Percentiles rank a stretch among this genome's conserved stretches.
Conservation (phyloP, 352 stramenopile genomes). For the Phytophthora cajani region DNA sequence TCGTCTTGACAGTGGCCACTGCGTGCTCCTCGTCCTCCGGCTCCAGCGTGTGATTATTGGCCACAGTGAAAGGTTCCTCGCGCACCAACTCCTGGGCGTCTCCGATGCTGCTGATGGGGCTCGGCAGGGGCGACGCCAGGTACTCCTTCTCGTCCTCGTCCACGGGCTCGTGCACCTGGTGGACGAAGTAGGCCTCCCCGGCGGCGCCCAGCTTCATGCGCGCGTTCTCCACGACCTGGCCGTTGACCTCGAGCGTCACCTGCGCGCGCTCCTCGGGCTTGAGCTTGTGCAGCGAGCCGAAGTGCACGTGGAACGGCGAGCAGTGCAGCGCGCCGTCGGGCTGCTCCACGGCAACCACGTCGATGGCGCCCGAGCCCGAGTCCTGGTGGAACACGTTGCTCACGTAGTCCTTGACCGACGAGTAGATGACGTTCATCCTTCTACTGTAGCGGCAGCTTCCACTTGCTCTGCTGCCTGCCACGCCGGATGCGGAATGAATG, state of each 20-base stretch:
- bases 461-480: background rate
- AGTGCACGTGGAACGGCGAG: slow-evolving; percentile 88
- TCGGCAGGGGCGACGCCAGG: slow-evolving; percentile 65
- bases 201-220: slow-evolving; percentile 78
- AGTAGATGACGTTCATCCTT: slow-evolving; percentile 87
- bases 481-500: slow-evolving; percentile 23
- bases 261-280: slow-evolving; percentile 43
- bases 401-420: slow-evolving; percentile 88
- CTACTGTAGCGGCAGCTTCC: background rate
- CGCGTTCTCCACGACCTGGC: slow-evolving; percentile 52
- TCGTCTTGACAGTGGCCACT: slow-evolving; percentile 2
- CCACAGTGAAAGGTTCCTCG: slow-evolving; percentile 12
- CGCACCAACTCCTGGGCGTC: slow-evolving; percentile 21
- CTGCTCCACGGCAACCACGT: slow-evolving; percentile 86
- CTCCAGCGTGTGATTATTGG: slow-evolving; percentile 4
- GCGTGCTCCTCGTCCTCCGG: slow-evolving; percentile 37
- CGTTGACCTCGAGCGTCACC: slow-evolving; percentile 72
- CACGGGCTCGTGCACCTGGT: slow-evolving; percentile 60
- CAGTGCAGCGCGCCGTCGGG: slow-evolving; percentile 62
- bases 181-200: slow-evolving; percentile 83
- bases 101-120: slow-evolving; percentile 37
- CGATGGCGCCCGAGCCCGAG: slow-evolving; percentile 73
- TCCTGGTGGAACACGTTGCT: slow-evolving; percentile 80
- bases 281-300: slow-evolving; percentile 59
- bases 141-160: slow-evolving; percentile 60